Conservation (phyloP, 441 rosid species). For the Aleurites moluccanus region DNA sequence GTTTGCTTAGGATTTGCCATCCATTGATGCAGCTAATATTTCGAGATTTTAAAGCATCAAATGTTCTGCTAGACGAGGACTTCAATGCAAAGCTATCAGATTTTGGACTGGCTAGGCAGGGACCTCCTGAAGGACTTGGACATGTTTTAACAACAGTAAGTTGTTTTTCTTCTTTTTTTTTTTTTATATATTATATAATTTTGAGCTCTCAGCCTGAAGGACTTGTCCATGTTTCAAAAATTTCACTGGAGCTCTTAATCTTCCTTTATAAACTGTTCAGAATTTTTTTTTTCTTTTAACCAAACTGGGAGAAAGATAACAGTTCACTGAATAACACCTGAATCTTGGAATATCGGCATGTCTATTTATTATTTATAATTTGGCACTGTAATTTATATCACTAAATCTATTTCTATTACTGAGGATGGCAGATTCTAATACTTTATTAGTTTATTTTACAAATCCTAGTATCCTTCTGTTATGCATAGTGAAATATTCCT, state of each 20-base stretch:
- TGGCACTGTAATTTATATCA: not conserved
- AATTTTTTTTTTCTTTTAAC: not conserved
- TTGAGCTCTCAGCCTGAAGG: not conserved
- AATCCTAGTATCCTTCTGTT: slow-evolving; percentile 5
- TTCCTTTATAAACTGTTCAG: not conserved
- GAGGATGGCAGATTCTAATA: not conserved
- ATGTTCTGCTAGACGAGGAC: slow-evolving; percentile 77
- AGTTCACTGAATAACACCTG: not conserved
- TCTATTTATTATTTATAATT: not conserved
- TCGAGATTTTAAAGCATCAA: slow-evolving; percentile 90
- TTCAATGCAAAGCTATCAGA: slow-evolving; percentile 92
- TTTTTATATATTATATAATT: not conserved
- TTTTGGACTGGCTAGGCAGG: slow-evolving; percentile 92
- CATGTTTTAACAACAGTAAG: slow-evolving; percentile 91
- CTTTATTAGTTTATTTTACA: not conserved
- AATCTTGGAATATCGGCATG: not conserved
- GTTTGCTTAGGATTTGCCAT: slow-evolving; percentile 21
- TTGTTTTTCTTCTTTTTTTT: slow-evolving; percentile 14
- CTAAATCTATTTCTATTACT: not conserved
- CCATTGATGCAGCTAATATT: slow-evolving; percentile 64
- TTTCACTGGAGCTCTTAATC: not conserved
- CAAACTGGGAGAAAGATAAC: not conserved
- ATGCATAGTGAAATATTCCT: not conserved
- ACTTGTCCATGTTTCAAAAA: not conserved
- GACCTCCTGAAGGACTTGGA: slow-evolving; percentile 86